These are phyloP conservation scores for Barnettozyma pratensis DNA, from an alignment of 805 yeast species.

Conservation along the genomic window DNA sequence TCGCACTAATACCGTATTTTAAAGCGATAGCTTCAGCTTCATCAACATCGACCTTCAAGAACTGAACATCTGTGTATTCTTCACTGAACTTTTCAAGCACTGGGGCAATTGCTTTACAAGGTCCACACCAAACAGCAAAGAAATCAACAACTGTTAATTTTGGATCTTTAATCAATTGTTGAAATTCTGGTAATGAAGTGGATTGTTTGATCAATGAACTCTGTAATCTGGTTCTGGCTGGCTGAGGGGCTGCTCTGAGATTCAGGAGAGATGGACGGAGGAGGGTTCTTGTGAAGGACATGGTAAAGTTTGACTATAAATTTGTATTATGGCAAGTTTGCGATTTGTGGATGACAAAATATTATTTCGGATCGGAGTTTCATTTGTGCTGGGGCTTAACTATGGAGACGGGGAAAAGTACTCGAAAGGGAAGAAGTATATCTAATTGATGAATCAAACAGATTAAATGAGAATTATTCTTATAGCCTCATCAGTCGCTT, in stretches of 20 bases:
- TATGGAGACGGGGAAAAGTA: no score
- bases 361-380: no score
- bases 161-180: constrained; percentile 27
- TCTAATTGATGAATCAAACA: no score
- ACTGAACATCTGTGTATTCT: constrained; percentile 44
- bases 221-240: constrained; percentile 8
- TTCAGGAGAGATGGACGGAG: constrained; percentile 5
- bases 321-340: not conserved
- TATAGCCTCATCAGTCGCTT: no score
- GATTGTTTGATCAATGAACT: constrained; percentile 30
- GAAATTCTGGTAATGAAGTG: constrained; percentile 30
- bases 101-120: constrained; percentile 71
- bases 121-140: constrained; percentile 74
- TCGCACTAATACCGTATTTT: constrained; percentile 59
- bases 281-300: constrained; percentile 9
- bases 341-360: no score
- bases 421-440: no score
- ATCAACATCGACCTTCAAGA: constrained; percentile 71
- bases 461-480: no score
- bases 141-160: constrained; percentile 56
- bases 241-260: constrained; percentile 3
- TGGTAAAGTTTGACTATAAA: not conserved
- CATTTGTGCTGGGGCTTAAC: no score
- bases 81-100: constrained; percentile 37
- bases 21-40: constrained; percentile 52